Base-by-base conservation (phyloP, 768 basidiomycete genomes). In the Symmetrospora coprosmae region DNA sequence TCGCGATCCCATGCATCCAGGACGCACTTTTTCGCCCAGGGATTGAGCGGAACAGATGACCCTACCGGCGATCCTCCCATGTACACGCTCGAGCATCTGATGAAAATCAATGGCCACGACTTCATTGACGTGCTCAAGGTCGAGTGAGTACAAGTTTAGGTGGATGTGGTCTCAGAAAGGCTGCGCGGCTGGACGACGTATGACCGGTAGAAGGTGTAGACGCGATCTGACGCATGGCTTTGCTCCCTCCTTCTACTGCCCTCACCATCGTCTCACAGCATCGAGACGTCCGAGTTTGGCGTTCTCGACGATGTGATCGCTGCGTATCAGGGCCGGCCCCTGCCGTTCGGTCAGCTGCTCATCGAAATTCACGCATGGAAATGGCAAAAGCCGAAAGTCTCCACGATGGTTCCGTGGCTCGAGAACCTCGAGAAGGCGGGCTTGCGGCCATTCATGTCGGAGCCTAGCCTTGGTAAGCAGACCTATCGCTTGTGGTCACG, bases 51-150 rank as follows among this genome's bases (percentile, higher is more conserved):
- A 19, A 35, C 41, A 2, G 39, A 63, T 33, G 38, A 23, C 33
- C 49, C 39, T 17, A 31, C 46, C 55, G 65, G 34, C 37, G 45
- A 62, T 4, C 61, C 61, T 2, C 61, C 61, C 4, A 62, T 62
- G 61, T 62, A 62, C 41, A 41, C 50, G 9, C 41, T 62, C 13
- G 27, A 8, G 9, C 19, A 34, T 17, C 34, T 62, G 16, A 53
- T 62, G 51, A 21, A 21, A 13, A 43, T 56, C 40, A 62, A 62
- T 31, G 60, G 60, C 1, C 63, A 64, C 30, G 31, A 4, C 7
- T 64, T 64, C 51, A 64, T 64, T 33, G 63, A 64, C 51, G 55
- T 64, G 11, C 60, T 64, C 30, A 64, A 64, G 45, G 53, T 64
- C 28, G 63, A 64, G 51, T 55, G 38, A 27, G 50, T 39, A 11